Conservation (phyloP, 208 protist species). For the Leishmania tropica region DNA sequence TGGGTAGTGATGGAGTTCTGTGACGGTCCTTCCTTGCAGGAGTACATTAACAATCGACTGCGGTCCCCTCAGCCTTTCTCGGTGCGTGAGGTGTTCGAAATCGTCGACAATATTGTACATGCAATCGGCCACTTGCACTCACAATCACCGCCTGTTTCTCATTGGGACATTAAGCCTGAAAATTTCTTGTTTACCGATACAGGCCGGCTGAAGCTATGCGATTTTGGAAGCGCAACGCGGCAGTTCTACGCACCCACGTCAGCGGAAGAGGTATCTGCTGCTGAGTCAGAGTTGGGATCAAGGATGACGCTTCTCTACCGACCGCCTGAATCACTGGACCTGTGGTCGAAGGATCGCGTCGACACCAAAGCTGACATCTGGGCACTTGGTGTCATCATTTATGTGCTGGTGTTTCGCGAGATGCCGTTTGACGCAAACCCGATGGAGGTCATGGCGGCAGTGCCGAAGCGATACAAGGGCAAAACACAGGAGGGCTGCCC, state of each 20-base stretch:
- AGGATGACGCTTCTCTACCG: constrained; percentile 93
- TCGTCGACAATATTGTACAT: constrained; percentile 52
- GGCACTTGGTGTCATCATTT: constrained; percentile 95
- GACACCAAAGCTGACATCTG: constrained; percentile 94
- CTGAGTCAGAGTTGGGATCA: constrained; percentile 78
- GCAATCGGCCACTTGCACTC: constrained; percentile 68
- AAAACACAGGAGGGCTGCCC: constrained; percentile 20
- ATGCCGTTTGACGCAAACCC: constrained; percentile 91
- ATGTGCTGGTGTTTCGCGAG: constrained; percentile 89
- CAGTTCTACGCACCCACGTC: constrained; percentile 68
- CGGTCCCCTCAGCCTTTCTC: constrained; percentile 41
- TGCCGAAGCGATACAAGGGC: constrained; percentile 50
- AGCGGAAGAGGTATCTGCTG: constrained; percentile 54
- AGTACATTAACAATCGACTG: constrained; percentile 70
- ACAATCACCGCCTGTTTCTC: constrained; percentile 86
- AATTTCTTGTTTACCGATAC: constrained; percentile 84
- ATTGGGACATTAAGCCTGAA: constrained; percentile 95
- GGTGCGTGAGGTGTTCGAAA: constrained; percentile 59
- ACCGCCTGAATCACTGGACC: constrained; percentile 95
- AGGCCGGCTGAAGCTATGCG: constrained; percentile 92
- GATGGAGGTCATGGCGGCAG: constrained; percentile 67
- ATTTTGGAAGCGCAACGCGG: constrained; percentile 91
- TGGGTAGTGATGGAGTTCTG: constrained; percentile 83
- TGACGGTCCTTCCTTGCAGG: constrained; percentile 56
- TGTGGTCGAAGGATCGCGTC: constrained; percentile 86